These are phyloP conservation scores for Cladosporium sp. DNA, from an alignment of 2,329 filamentous ascomycete genomes.

Conservation along the genomic window DNA sequence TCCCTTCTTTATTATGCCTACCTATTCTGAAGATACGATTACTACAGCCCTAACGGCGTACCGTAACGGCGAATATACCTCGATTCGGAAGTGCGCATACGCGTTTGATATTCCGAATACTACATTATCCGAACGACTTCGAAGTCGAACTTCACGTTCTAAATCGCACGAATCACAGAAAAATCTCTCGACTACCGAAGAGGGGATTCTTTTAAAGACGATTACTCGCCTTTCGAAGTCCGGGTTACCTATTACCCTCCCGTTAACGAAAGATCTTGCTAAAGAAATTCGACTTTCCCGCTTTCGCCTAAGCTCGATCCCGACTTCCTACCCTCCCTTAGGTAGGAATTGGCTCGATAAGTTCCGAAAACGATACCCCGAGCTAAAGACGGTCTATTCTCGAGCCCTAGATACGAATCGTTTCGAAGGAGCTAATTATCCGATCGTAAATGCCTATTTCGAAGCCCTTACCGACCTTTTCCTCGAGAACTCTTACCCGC, in stretches of 20 bases:
- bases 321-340: not conserved
- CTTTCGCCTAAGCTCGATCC: no score
- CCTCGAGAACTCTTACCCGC: constrained; percentile 8
- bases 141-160: not conserved
- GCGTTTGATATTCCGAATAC: not conserved
- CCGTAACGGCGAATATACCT: no score
- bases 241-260: not conserved
- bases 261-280: not conserved
- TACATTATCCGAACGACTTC: not conserved
- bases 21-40: no score
- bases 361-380: constrained; percentile 18
- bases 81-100: no score
- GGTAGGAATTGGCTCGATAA: not conserved
- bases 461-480: constrained; percentile 13
- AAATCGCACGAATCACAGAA: not conserved
- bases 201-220: not conserved
- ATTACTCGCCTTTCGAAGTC: not conserved
- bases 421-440: no score
- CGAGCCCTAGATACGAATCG: not conserved
- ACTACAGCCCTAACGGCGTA: no score
- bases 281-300: constrained; percentile 1
- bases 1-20: not conserved
- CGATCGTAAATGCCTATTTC: constrained; percentile 20
- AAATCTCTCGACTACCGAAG: not conserved
- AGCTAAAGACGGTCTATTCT: constrained; percentile 15